Evolutionary conservation across 305 asterid genomes (phyloP), one percentile per base, ranked within the genome.

Genomic region (Caryopteris hybrid): DNA sequence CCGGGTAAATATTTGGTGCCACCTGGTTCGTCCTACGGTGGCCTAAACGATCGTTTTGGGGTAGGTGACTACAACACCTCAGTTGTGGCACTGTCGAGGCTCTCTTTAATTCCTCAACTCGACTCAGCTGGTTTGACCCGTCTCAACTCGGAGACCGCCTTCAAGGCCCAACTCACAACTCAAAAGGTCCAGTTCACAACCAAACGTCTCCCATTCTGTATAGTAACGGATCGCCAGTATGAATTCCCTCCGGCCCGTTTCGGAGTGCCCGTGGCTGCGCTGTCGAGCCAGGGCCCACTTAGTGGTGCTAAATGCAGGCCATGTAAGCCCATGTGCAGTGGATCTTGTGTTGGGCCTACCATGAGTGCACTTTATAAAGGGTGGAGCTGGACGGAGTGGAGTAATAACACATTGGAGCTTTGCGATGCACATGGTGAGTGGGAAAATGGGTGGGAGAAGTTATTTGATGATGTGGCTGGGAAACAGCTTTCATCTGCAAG

Each of bases 321-420:
- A 0, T 93, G 98, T 56, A 83, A 25, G 45, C 91, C 97, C 0
- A 47, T 66, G 0, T 93, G 98, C 42, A 80, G 41, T 0, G 89
- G 86, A 20, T 16, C 85, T 0, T 93, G 98, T 7, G 88, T 88
- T 9, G 89, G 83, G 45, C 85, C 83, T 0, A 36, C 84, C 1
- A 90, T 90, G 98, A 55, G 64, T 21, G 61, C 64, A 71, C 78
- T 90, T 0, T 31, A 75, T 31, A 83, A 42, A 36, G 74, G 80
- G 34, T 90, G 98, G 98, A 87, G 98, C 78, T 90, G 96, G 97
- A 90, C 91, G 0, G 89, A 88, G 64, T 93, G 96, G 97, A 73
- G 83, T 20, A 78, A 87, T 33, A 76, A 77, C 69, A 54, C 83
- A 2, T 62, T 90, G 0, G 72, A 81, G 74, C 91, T 93, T 3